Base-by-base conservation (phyloP, 768 basidiomycete species). In the Podaxis sp. region DNA sequence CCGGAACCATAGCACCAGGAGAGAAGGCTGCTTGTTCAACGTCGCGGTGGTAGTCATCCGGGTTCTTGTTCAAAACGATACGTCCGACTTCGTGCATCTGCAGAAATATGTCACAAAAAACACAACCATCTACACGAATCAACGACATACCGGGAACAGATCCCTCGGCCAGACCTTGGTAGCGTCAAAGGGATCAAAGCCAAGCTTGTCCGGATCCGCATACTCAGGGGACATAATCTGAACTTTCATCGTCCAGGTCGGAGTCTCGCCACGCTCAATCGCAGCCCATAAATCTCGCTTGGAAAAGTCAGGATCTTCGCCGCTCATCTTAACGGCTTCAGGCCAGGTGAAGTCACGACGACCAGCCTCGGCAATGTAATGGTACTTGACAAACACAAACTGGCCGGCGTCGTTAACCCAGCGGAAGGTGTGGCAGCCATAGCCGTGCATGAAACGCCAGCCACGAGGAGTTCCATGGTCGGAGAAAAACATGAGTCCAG, bases 21-120 rank as follows among this genome's bases (percentile, higher is more conserved):
- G 64, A 65, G 22, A 65, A 65, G 2, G 64, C 64, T 11, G 64
- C 52, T 28, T 65, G 64, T 33, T 65, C 64, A 17, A 65, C 64
- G 26, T 65, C 64, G 12, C 64, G 64, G 36, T 65, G 64, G 46
- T 60, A 65, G 20, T 59, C 58, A n/a, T 64, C 58, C n/a, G 63
- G 64, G 46, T 65, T 65, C 54, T 65, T 65, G 64, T 65, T 60
- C 37, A 65, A 54, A 22, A 65, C 64, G 26, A 65, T 56, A 13
- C 44, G 49, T 6, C 63, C 63, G 13, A 64, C 63, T 60, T 64
- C 63, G 37, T 48, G 63, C 36, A 59, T 38, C 54, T 56, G 20
- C 4, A 20, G 2, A 38, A 10, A 15, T 6, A 17, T 7, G 22
- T 40, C 3, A 56, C 2, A 15, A 56, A 26, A 12, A 10, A 8